These are phyloP conservation scores for Cystofilobasidium macerans DNA, from an alignment of 768 basidiomycete genomes.

Conservation along the genomic window DNA sequence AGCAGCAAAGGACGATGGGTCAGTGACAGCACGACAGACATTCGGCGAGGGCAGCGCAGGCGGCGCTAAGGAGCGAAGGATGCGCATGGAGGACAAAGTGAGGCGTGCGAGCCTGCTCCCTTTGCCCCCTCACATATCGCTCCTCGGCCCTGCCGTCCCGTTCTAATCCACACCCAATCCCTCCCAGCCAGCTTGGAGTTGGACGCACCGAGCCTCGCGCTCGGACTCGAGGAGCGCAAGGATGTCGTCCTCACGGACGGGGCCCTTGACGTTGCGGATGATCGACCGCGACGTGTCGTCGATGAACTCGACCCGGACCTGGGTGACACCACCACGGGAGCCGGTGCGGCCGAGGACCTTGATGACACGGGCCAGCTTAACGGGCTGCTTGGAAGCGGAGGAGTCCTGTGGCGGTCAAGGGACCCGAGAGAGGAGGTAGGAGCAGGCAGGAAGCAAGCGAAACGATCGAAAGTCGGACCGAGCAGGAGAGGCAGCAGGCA, in stretches of 20 bases:
- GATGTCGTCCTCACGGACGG: conserved; percentile 90
- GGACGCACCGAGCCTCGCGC: conserved; percentile 91
- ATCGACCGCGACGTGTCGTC: conserved; percentile 91
- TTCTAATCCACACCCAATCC: too few relatives aligned
- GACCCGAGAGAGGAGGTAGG: not conserved
- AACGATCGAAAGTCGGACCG: not conserved
- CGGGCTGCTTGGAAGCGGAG: conserved; percentile 62
- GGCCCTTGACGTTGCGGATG: conserved; percentile 98
- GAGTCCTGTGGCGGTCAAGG: conserved; percentile 10
- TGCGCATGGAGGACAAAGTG: too few relatives aligned
- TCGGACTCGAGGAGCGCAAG: conserved; percentile 93
- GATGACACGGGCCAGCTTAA: conserved; percentile 95
- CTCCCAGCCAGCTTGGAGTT: not conserved
- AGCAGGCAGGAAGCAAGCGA: not conserved
- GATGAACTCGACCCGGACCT: conserved; percentile 99
- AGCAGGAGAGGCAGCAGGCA: not conserved
- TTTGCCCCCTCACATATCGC: not conserved
- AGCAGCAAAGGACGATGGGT: too few relatives aligned
- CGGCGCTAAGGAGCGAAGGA: too few relatives aligned
- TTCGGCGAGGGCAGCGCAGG: too few relatives aligned
- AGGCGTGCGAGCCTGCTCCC: not conserved
- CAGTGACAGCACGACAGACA: too few relatives aligned
- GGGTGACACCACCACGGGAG: conserved; percentile 96
- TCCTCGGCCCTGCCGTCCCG: not conserved
- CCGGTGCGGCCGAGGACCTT: conserved; percentile 99